These are phyloP conservation scores for Pseudocercospora crystallina DNA, from an alignment of 2,329 filamentous ascomycete species.

Conservation along the genomic window DNA sequence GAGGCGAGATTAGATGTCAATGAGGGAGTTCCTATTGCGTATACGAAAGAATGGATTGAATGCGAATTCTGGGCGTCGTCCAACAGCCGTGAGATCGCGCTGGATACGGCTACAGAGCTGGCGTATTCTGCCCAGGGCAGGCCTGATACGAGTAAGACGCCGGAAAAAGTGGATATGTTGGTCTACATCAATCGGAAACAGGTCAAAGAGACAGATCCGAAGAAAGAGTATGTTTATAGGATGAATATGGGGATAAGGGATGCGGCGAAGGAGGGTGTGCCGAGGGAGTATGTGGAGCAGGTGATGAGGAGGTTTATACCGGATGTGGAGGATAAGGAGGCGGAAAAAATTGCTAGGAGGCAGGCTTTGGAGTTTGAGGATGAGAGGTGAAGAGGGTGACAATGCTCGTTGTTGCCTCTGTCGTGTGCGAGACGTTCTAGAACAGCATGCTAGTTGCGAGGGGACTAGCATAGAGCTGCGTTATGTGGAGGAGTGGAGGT, in stretches of 20 bases:
- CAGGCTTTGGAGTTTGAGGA: slow-evolving; percentile 38
- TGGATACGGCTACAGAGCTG: not conserved
- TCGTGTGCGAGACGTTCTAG: too few species aligned
- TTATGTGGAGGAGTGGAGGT: too few species aligned
- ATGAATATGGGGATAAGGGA: slow-evolving; percentile 66
- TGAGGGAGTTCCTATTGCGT: slow-evolving; percentile 64
- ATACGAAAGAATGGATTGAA: slow-evolving; percentile 54
- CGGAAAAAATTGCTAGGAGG: slow-evolving; percentile 35
- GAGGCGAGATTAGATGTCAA: slow-evolving; percentile 55
- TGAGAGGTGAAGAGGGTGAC: slow-evolving; percentile 14
- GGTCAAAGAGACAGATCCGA: slow-evolving; percentile 42
- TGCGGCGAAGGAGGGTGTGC: slow-evolving; percentile 55
- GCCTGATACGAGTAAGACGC: slow-evolving; percentile 28
- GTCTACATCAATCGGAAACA: slow-evolving; percentile 60
- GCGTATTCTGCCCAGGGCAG: slow-evolving; percentile 6
- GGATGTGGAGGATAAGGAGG: slow-evolving; percentile 25
- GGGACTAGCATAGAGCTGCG: too few species aligned
- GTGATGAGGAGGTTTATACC: slow-evolving; percentile 57
- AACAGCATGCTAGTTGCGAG: too few species aligned
- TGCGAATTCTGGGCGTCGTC: slow-evolving; percentile 46
- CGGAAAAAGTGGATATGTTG: slow-evolving; percentile 43
- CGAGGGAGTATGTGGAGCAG: slow-evolving; percentile 53
- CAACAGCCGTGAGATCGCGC: not conserved
- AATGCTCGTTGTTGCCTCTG: too few species aligned
- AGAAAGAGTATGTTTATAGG: slow-evolving; percentile 59